A percentile compares a stretch with the other conserved stretches of the same genome.
Conservation (phyloP, 192 early-diverging fungal genomes). For the Backusella australiensis region DNA sequence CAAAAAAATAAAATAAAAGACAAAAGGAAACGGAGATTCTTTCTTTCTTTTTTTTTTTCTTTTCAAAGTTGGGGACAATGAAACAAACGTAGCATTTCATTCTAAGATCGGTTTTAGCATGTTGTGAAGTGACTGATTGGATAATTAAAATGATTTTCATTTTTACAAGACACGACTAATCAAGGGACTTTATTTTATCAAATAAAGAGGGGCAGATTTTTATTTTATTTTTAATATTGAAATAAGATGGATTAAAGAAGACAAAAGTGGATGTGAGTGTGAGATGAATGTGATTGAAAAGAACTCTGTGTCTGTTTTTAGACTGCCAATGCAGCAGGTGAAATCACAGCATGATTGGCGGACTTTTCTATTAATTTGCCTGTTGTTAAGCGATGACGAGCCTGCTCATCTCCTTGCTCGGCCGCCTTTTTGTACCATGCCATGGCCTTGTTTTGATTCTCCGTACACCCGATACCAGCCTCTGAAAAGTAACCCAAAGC, state of each 20-base stretch:
- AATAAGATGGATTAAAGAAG: not conserved
- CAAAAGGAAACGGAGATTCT: not conserved
- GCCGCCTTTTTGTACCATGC: slow-evolving; percentile 66
- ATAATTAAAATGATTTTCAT: not conserved
- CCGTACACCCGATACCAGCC: slow-evolving; percentile 53
- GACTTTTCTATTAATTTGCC: not conserved
- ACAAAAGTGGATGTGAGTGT: not conserved
- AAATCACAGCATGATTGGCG: not conserved
- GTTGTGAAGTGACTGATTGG: not conserved
- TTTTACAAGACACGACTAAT: not conserved
- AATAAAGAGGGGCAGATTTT: not conserved
- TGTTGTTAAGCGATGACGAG: slow-evolving; percentile 12
- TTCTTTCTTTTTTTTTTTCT: not conserved
- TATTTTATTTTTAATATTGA: not conserved
- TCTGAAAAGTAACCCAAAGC: slow-evolving; percentile 61
- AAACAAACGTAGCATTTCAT: not conserved
- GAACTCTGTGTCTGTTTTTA: not conserved
- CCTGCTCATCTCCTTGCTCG: slow-evolving; percentile 54
- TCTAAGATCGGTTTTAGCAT: not conserved
- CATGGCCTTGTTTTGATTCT: slow-evolving; percentile 49
- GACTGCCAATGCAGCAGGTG: not conserved
- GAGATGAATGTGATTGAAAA: not conserved
- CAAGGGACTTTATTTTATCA: not conserved
- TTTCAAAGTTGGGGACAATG: not conserved
- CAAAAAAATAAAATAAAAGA: not conserved